Evolutionary conservation across 2,329 filamentous ascomycete genomes (phyloP), one percentile per base, ranked within the genome.

Genomic region (Parastagonospora avenae): DNA sequence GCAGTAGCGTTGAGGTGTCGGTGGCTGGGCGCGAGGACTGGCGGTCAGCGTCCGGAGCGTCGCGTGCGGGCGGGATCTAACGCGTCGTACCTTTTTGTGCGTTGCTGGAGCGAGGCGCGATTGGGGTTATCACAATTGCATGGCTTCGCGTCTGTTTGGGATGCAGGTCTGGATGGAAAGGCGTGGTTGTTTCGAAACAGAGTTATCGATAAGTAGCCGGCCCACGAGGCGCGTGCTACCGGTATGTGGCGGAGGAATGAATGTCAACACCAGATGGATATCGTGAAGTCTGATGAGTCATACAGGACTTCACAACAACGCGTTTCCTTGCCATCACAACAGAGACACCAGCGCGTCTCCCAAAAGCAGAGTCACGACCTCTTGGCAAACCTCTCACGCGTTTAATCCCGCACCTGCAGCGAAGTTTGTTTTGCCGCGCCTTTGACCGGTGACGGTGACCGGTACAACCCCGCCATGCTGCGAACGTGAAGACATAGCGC

Each of bases 351-450:
- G 31, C 43, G 24, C 39, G 43, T 36, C 39, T 41, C 14, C 28
- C 16, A 35, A 42, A 16, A 55, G 53, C 50, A 50, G 46, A 45
- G 47, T 55, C 46, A 38, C 49, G 36, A 39, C 33, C 37, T 50
- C 55, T 57, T 60, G 54, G 57, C 55, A 47, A 57, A 56, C 43
- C 56, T 55, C 40, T 40, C 48, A 43, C 54, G 56, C 49, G 59
- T 62, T 41, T 66, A 70, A 69, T 70, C 56, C 65, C 66, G 59
- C 67, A 67, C 62, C 51, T 62, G 65, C 67, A 67, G 64, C 42
- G 3, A 24, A 45, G 46, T 32, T 32, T 52, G 27, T 55, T 48
- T 46, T 54, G 44, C 54, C 57, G 44, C 46, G 35, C 38, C 30
- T 37, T 30, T 52, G 38, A 55, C 54, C 55, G 48, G 54, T 52